A percentile compares a stretch with the other conserved stretches of the same genome.
These are phyloP conservation scores for Fusarium coffeatum DNA, from an alignment of 2,329 filamentous ascomycete species.

Conservation along the genomic window DNA sequence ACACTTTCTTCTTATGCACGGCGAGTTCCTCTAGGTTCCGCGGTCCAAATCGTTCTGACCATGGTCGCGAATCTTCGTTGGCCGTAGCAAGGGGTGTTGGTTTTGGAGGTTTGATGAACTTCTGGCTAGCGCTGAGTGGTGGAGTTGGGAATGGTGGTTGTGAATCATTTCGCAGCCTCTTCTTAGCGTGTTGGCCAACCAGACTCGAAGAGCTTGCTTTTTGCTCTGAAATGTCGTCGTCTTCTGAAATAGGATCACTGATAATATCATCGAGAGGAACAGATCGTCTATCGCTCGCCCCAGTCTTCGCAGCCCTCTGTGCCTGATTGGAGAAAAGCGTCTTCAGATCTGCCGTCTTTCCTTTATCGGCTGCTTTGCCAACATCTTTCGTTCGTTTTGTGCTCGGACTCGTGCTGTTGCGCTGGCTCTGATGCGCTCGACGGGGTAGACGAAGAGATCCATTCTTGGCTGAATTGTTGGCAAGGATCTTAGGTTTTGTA, in stretches of 20 bases:
- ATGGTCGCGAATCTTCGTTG: conserved; percentile 75
- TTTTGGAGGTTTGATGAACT: conserved; percentile 61
- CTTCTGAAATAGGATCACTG: conserved; percentile 70
- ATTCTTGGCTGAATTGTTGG: conserved; percentile 38
- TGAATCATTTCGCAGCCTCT: conserved; percentile 58
- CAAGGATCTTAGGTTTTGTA: conserved; percentile 47
- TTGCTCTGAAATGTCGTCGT: conserved; percentile 66
- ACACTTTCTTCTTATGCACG: conserved; percentile 94
- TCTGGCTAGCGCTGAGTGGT: conserved; percentile 58
- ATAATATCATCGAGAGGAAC: conserved; percentile 60
- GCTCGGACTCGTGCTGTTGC: conserved; percentile 49
- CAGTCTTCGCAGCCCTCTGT: conserved; percentile 57
- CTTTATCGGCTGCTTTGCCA: conserved; percentile 61
- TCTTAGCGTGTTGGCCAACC: conserved; percentile 67
- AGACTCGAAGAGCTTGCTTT: conserved; percentile 64
- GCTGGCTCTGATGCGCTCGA: conserved; percentile 47
- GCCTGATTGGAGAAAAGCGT: conserved; percentile 72
- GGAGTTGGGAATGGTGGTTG: conserved; percentile 39
- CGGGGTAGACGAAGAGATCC: conserved; percentile 40
- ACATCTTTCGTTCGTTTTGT: conserved; percentile 55
- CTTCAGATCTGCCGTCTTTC: conserved; percentile 67
- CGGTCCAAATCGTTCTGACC: conserved; percentile 88
- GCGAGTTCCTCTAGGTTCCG: conserved; percentile 82
- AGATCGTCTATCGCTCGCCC: conserved; percentile 46
- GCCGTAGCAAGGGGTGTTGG: conserved; percentile 43